Percentiles rank a stretch among this genome's conserved stretches.
phyloP scores from a whole-genome alignment of 2,329 filamentous ascomycete genomes.

The Alternaria sp. region DNA sequence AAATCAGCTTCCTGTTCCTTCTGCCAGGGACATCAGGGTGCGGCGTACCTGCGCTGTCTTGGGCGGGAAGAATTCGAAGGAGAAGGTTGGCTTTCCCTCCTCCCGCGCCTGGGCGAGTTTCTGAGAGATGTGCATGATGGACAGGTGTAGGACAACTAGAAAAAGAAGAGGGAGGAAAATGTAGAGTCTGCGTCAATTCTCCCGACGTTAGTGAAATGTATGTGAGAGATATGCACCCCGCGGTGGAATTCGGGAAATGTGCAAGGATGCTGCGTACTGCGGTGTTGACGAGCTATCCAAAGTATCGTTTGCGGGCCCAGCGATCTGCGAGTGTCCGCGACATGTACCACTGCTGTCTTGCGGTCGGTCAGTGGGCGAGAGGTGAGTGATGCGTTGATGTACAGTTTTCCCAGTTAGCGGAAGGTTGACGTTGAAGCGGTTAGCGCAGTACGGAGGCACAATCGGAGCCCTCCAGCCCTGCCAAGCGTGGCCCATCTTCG shows the following conservation, averaged over 20 bases:
- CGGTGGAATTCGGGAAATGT: conserved; percentile 20
- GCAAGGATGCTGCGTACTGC: conserved; percentile 30
- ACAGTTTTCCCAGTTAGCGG: conserved; percentile 29
- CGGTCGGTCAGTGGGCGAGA: not conserved
- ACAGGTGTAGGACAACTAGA: not conserved
- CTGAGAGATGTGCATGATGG: conserved; percentile 90
- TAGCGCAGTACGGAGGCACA: conserved; percentile 25
- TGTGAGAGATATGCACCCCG: conserved; percentile 24
- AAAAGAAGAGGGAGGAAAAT: conserved; percentile 3
- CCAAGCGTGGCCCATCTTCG: conserved; percentile 20
- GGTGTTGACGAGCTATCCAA: conserved; percentile 46
- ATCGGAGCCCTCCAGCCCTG: conserved; percentile 20
- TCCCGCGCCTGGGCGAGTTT: conserved; percentile 84
- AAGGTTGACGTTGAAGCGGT: conserved; percentile 14
- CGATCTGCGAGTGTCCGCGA: conserved; percentile 60
- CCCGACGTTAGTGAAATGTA: conserved; percentile 5
- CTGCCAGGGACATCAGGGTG: not conserved
- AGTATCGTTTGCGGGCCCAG: conserved; percentile 55
- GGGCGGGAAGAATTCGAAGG: conserved; percentile 98
- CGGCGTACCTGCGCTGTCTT: conserved; percentile 78
- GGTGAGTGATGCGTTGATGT: conserved; percentile 18
- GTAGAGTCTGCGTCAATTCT: conserved; percentile 4
- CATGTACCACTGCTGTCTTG: conserved; percentile 53
- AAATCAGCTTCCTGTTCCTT: conserved; percentile 14
- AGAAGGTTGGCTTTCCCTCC: conserved; percentile 85